Evolutionary conservation across 1,139 yeast genomes (phyloP).

Genomic region (Blastobotrys elegans): DNA sequence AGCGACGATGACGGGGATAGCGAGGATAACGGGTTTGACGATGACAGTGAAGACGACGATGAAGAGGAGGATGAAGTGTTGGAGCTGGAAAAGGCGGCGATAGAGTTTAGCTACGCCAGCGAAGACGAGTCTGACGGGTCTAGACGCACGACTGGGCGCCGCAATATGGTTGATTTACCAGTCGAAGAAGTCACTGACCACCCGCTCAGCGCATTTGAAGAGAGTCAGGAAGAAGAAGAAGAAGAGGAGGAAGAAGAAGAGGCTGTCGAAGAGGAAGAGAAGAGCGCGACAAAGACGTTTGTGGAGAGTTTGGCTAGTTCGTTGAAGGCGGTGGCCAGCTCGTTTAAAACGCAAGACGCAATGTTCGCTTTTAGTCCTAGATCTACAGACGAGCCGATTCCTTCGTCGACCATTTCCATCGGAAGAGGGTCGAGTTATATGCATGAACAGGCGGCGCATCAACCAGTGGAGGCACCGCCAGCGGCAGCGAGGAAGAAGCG

Average conservation of each 20-base stretch:
- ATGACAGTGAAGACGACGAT: constrained; percentile 6
- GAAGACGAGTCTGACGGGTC: constrained; percentile 2
- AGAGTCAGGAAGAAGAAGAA: constrained; percentile 2
- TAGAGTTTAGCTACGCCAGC: neutral
- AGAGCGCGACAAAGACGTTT: constrained; percentile 16
- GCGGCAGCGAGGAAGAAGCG: constrained; percentile 4
- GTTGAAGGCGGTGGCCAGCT: constrained; percentile 28
- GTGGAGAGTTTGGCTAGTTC: constrained; percentile 28
- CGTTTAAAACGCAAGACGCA: constrained; percentile 28
- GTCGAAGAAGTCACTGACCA: constrained; percentile 11
- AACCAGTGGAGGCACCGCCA: neutral
- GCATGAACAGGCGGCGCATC: constrained; percentile 8
- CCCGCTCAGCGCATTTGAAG: constrained; percentile 10
- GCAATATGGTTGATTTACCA: constrained; percentile 3
- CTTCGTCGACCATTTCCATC: constrained; percentile 14
- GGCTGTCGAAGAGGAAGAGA: constrained; percentile 9
- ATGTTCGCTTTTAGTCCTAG: constrained; percentile 29
- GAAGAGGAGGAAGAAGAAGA: constrained; percentile 11
- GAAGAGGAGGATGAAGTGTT: neutral
- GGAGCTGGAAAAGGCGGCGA: neutral
- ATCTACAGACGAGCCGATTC: constrained; percentile 30
- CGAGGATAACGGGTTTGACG: constrained; percentile 11
- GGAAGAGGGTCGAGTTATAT: constrained; percentile 7
- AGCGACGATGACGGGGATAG: constrained; percentile 8
- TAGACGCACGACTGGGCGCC: neutral